A percentile compares a stretch with the other conserved stretches of the same genome.
Conservation (phyloP, 345 rosid genomes). For the Melaleuca quinquenervia region DNA sequence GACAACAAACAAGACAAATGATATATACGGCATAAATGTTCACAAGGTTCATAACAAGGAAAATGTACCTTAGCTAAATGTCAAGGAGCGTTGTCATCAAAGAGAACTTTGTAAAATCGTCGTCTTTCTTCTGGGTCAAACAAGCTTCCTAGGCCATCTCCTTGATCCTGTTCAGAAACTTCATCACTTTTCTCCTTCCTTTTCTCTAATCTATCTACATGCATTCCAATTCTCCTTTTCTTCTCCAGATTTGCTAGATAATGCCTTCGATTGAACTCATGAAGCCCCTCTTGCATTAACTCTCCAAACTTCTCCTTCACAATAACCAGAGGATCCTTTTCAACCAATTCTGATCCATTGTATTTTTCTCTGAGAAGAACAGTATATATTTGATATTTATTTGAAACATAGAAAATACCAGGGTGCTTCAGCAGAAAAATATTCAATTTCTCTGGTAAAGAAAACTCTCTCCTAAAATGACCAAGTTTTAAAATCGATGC, state of each 20-base stretch:
- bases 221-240: constrained; percentile 45
- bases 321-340: constrained; percentile 65
- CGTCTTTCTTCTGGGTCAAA: constrained; percentile 80
- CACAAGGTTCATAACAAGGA: not conserved
- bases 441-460: constrained; percentile 64
- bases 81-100: constrained; percentile 37
- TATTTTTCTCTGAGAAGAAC: constrained; percentile 80
- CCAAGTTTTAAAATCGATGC: constrained; percentile 62
- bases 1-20: not conserved
- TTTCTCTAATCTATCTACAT: constrained; percentile 15
- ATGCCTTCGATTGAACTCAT: constrained; percentile 57
- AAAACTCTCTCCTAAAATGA: constrained; percentile 81
- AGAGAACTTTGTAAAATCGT: constrained; percentile 67
- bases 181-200: constrained; percentile 20
- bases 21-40: not conserved
- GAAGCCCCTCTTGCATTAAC: constrained; percentile 82
- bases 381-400: constrained; percentile 78
- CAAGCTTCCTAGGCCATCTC: constrained; percentile 40
- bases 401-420: constrained; percentile 73
- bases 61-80: not conserved
- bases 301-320: constrained; percentile 87
- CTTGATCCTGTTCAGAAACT: constrained; percentile 27
- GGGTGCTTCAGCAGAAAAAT: constrained; percentile 70
- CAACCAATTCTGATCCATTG: constrained; percentile 56
- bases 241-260: constrained; percentile 49